phyloP scores from a whole-genome alignment of 441 rosid genomes.

The Syzygium syzygioides region DNA sequence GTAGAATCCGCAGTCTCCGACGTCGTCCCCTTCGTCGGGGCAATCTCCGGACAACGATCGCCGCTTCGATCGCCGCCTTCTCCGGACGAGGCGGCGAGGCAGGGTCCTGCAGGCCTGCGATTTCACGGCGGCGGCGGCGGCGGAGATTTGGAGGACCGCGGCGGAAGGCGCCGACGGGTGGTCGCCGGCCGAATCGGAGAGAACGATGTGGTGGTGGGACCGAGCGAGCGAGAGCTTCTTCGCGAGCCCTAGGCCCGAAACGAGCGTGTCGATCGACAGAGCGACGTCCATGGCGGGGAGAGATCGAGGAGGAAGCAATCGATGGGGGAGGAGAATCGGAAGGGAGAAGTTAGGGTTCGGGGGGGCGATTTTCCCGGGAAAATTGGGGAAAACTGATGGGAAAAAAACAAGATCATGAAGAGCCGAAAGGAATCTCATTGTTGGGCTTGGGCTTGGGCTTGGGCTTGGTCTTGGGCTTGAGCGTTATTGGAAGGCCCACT shows the following conservation, averaged over 20 bases:
- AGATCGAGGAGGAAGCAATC: neutral
- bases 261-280: conserved; percentile 34
- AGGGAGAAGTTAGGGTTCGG: neutral
- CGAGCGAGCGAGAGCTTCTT: conserved; percentile 39
- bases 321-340: neutral
- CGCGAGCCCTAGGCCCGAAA: conserved; percentile 39
- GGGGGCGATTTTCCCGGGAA: neutral
- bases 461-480: neutral
- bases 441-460: neutral
- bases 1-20: conserved; percentile 47
- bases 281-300: conserved; percentile 37
- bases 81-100: conserved; percentile 42
- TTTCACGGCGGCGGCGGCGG: conserved; percentile 36
- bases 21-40: conserved; percentile 37
- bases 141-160: conserved; percentile 26
- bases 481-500: neutral
- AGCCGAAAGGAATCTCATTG: neutral
- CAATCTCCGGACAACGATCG: conserved; percentile 34
- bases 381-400: neutral
- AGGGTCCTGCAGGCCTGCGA: conserved; percentile 28
- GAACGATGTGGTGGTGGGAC: conserved; percentile 7
- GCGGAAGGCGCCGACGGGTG: conserved; percentile 1
- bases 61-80: conserved; percentile 51
- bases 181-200: conserved; percentile 28
- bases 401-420: neutral